Evolutionary conservation across 116 monocot genomes (phyloP), one percentile per base, ranked within the genome.

Genomic region (Papilionanthe hybrid): DNA sequence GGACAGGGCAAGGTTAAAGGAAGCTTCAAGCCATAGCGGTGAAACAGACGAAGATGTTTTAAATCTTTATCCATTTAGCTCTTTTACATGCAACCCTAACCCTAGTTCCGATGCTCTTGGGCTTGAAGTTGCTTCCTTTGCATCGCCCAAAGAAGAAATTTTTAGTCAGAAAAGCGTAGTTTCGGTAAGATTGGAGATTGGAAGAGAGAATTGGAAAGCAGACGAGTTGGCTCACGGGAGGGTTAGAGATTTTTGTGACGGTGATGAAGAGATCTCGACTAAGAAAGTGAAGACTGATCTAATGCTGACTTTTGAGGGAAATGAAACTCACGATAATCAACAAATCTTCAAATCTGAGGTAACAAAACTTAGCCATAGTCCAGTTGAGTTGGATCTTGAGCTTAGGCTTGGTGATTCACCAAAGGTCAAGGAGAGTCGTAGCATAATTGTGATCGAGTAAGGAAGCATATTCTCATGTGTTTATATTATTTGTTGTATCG

Each of bases 351-450:
- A 71, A 37, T 71, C 83, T 1, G 73, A 77, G 72, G 78, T 84
- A 68, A 57, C 84, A 18, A 79, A 78, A 49, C 57, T 81, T 71
- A 56, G 72, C n/a, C 55, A 55, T 75, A 17, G n/a, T 49, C 53
- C 80, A 30, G 42, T 72, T 25, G 87, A 89, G 78, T 72, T 92
- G 30, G 91, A 92, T 92, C 91, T 92, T 63, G 91, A 92, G 72
- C 91, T 92, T 18, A 83, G 87, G 80, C 89, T 92, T 15, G 89
- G 87, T 78, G 84, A 83, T 82, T 77, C 79, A 19, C 83, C 86
- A 1, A 81, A 85, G 84, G 72, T 77, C 25, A 79, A 72, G 82
- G 55, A 77, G 78, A 81, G 50, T 17, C 72, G 42, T 28, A 3
- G 8, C 72, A 43, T 73, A 42, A 73, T 44, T 11, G 42, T 45